A percentile compares a stretch with the other conserved stretches of the same genome.
Evolutionary conservation across 176 grass and related monocot species (phyloP).

Genomic region (Panicum miliaceum): DNA sequence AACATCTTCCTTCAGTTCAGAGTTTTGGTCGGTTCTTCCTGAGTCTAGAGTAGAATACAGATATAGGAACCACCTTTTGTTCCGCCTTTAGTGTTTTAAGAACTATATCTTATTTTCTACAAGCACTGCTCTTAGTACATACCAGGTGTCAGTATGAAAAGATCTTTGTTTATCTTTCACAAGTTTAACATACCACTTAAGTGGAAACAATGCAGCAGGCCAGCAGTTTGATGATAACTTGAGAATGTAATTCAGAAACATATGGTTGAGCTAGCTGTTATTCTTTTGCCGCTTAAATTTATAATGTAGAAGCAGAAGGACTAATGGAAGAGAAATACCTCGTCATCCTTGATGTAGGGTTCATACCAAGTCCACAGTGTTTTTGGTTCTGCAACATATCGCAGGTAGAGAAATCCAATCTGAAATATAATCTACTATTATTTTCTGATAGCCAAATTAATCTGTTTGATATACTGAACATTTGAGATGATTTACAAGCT

Average conservation of each 20-base stretch:
- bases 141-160: conserved; percentile 11
- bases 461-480: not conserved
- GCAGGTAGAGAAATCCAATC: conserved; percentile 94
- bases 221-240: not conserved
- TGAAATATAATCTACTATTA: conserved; percentile 39
- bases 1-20: not conserved
- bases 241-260: not conserved
- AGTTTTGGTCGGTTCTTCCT: not conserved
- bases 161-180: not conserved
- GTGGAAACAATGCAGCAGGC: not conserved
- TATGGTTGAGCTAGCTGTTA: not conserved
- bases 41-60: not conserved
- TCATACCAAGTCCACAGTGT: conserved; percentile 93
- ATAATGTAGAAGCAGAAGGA: not conserved
- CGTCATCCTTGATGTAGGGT: conserved; percentile 90
- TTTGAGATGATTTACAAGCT: not conserved
- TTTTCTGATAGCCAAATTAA: not conserved
- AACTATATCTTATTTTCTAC: conserved; percentile 31
- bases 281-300: not conserved
- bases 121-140: not conserved
- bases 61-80: conserved; percentile 1
- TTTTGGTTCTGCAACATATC: conserved; percentile 88
- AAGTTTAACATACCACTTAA: conserved; percentile 21
- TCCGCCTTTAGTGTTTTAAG: not conserved
- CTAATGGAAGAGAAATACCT: conserved; percentile 53